Percentiles rank a stretch among this genome's conserved stretches.
These are phyloP conservation scores for Tylopilus cervinicoccineus DNA, from an alignment of 768 basidiomycete species.

Conservation along the genomic window DNA sequence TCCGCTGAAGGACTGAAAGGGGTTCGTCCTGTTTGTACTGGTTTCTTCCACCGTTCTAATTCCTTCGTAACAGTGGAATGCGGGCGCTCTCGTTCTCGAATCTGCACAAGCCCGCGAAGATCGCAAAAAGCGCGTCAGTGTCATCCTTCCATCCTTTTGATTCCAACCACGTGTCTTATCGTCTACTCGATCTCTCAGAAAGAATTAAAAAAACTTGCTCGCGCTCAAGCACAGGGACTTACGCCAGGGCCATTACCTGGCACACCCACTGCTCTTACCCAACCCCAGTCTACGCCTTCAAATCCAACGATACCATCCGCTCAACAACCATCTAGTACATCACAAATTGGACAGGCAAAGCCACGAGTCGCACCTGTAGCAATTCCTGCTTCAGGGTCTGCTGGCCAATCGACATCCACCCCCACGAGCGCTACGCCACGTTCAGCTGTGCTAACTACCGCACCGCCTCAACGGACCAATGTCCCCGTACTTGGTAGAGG, in stretches of 20 bases:
- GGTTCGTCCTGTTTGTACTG: conserved; percentile 40
- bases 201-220: conserved; percentile 67
- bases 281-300: conserved; percentile 30
- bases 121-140: conserved; percentile 68
- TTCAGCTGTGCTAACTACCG: conserved; percentile 25
- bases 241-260: conserved; percentile 19
- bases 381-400: conserved; percentile 29
- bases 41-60: conserved; percentile 9
- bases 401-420: conserved; percentile 27
- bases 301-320: conserved; percentile 19
- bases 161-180: conserved; percentile 13
- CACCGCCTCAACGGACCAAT: conserved; percentile 21
- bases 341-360: conserved; percentile 17
- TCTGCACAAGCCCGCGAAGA: conserved; percentile 75
- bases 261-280: conserved; percentile 30
- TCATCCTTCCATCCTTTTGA: background rate
- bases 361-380: conserved; percentile 31
- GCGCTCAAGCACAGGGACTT: conserved; percentile 40
- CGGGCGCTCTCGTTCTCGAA: conserved; percentile 54
- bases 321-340: conserved; percentile 22
- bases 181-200: conserved; percentile 41
- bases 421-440: conserved; percentile 31
- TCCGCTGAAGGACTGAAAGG: conserved; percentile 70
- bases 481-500: conserved; percentile 20
- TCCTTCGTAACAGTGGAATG: conserved; percentile 55